Evolutionary conservation across 345 rosid species (phyloP).

Genomic region (Brassica cretica): DNA sequence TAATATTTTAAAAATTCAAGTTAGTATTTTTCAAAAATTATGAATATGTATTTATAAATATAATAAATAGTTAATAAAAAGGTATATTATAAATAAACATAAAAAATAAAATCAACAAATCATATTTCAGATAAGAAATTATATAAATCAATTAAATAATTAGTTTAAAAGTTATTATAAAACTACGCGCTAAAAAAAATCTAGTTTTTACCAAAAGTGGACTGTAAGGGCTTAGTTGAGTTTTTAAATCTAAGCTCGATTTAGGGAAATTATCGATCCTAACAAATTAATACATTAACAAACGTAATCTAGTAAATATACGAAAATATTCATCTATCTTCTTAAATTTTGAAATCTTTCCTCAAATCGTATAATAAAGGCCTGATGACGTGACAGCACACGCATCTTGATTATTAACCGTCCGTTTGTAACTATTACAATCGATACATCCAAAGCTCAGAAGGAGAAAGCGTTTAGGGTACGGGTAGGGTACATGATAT

Average conservation of each 20-base stretch:
- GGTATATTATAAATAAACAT: too few species aligned
- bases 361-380: neutral
- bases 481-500: neutral
- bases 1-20: too few species aligned
- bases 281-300: neutral
- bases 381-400: neutral
- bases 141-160: too few species aligned
- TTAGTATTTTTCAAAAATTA: too few species aligned
- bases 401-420: conserved; percentile 5
- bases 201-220: neutral
- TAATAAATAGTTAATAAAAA: too few species aligned
- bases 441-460: neutral
- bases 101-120: too few species aligned
- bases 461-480: neutral
- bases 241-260: neutral
- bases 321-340: neutral
- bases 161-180: too few species aligned
- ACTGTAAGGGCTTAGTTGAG: neutral
- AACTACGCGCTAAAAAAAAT: too few species aligned
- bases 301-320: neutral
- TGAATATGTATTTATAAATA: too few species aligned
- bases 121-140: too few species aligned
- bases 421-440: neutral
- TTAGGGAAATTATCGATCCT: neutral
- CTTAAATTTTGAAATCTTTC: neutral